These are phyloP conservation scores for Skeletonema grethae DNA, from an alignment of 108 stramenopile genomes.

Conservation along the genomic window DNA sequence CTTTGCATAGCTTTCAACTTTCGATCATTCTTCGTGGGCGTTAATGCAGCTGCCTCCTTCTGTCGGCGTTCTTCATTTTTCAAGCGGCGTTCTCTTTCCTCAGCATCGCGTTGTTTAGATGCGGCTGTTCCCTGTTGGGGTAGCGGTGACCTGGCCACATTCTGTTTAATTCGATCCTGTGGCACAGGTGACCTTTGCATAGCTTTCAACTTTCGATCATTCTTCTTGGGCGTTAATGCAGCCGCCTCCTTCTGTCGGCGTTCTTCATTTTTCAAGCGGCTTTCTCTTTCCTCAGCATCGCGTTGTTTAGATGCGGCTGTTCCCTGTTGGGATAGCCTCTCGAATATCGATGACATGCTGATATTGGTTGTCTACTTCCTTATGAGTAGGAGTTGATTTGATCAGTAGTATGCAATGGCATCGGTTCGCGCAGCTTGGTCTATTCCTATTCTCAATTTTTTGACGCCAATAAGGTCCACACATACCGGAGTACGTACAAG, in stretches of 20 bases:
- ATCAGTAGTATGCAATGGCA: too few relatives aligned
- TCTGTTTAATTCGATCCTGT: slow-evolving; percentile 17
- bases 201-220: background rate
- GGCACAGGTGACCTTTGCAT: slow-evolving; percentile 2
- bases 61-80: slow-evolving; percentile 7
- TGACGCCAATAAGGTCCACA: too few relatives aligned
- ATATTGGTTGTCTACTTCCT: background rate
- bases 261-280: slow-evolving; percentile 11
- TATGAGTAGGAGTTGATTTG: too few relatives aligned
- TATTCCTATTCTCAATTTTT: too few relatives aligned
- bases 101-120: slow-evolving; percentile 11
- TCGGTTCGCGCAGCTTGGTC: too few relatives aligned
- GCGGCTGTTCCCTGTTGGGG: background rate
- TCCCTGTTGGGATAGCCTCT: slow-evolving; percentile 19
- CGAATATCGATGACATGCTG: slow-evolving; percentile 10
- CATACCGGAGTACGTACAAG: too few relatives aligned
- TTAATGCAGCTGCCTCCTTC: background rate
- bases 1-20: background rate
- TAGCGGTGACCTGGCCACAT: background rate
- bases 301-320: slow-evolving; percentile 17
- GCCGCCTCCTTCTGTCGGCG: background rate
- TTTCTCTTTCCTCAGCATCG: slow-evolving; percentile 14
- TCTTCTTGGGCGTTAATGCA: background rate
- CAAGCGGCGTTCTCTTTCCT: slow-evolving; percentile 13
- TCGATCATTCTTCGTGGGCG: slow-evolving; percentile 1